phyloP scores from a whole-genome alignment of 768 basidiomycete species.

The Tephrocybe sp. region DNA sequence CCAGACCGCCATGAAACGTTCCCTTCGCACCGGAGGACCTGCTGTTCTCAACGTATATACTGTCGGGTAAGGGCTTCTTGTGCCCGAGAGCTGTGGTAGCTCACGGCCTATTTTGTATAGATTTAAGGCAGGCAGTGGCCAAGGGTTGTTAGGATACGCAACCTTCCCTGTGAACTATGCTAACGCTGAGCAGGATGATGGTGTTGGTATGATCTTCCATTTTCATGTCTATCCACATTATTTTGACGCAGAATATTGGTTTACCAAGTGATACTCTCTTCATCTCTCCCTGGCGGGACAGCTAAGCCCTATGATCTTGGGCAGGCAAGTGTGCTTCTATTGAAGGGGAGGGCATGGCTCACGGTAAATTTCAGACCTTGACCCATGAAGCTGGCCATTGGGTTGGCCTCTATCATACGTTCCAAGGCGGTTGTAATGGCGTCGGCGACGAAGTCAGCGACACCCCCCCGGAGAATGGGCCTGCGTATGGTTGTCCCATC shows the following conservation, averaged over 20 bases:
- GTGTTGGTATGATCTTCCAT: conserved; percentile 29
- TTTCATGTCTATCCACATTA: background rate
- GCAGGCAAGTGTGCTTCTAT: conserved; percentile 12
- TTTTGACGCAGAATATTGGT: background rate
- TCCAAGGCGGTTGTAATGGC: conserved; percentile 44
- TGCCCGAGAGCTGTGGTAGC: background rate
- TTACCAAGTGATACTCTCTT: conserved; percentile 25
- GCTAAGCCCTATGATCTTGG: conserved; percentile 41
- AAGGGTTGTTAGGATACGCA: conserved; percentile 48
- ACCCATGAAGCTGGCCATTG: conserved; percentile 60
- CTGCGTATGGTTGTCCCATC: conserved; percentile 37
- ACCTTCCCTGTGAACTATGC: conserved; percentile 49
- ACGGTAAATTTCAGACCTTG: conserved; percentile 31
- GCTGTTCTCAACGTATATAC: conserved; percentile 50
- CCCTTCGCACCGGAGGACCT: conserved; percentile 40
- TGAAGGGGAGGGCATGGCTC: conserved; percentile 11
- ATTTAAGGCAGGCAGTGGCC: conserved; percentile 25
- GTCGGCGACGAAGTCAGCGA: conserved; percentile 41
- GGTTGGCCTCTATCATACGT: conserved; percentile 58
- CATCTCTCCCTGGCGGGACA: conserved; percentile 40
- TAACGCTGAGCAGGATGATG: conserved; percentile 40
- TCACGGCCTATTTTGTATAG: conserved; percentile 6
- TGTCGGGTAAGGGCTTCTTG: conserved; percentile 6
- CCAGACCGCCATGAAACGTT: conserved; percentile 50
- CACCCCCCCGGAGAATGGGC: conserved; percentile 39